These are phyloP conservation scores for Xylaria bambusicola DNA, from an alignment of 495 filamentous ascomycete species.

Conservation along the genomic window DNA sequence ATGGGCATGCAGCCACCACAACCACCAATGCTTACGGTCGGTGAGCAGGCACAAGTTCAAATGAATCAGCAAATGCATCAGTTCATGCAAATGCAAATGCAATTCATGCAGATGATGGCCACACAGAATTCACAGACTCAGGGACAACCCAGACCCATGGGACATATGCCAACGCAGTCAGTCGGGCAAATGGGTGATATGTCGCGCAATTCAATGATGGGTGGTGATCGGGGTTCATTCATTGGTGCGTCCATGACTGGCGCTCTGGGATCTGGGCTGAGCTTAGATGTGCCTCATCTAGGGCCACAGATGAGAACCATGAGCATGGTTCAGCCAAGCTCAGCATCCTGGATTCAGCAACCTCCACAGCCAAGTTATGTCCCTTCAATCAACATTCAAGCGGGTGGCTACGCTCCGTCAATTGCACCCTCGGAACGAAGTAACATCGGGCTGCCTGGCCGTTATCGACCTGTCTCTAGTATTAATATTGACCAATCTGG, in stretches of 20 bases:
- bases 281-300: conserved; percentile 37
- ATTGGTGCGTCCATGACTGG: conserved; percentile 31
- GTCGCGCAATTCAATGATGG: conserved; percentile 40
- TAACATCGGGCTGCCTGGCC: conserved; percentile 83
- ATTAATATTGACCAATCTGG: conserved; percentile 36
- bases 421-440: conserved; percentile 95
- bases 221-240: conserved; percentile 16
- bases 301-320: conserved; percentile 60
- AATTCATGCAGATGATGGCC: conserved; percentile 82
- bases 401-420: conserved; percentile 55
- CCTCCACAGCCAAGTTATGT: conserved; percentile 43
- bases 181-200: conserved; percentile 38
- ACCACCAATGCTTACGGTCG: conserved; percentile 52
- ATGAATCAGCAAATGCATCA: conserved; percentile 85
- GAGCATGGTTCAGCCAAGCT: conserved; percentile 78
- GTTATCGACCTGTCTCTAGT: conserved; percentile 87
- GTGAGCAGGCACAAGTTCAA: conserved; percentile 77
- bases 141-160: conserved; percentile 36
- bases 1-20: conserved; percentile 41
- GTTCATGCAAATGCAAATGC: conserved; percentile 94
- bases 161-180: conserved; percentile 37
- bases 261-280: conserved; percentile 25
- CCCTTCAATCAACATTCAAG: conserved; percentile 49
- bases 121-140: conserved; percentile 35
- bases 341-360: conserved; percentile 53